Base-by-base conservation (phyloP, 805 yeast species). In the Myxozyma kluyveri region DNA sequence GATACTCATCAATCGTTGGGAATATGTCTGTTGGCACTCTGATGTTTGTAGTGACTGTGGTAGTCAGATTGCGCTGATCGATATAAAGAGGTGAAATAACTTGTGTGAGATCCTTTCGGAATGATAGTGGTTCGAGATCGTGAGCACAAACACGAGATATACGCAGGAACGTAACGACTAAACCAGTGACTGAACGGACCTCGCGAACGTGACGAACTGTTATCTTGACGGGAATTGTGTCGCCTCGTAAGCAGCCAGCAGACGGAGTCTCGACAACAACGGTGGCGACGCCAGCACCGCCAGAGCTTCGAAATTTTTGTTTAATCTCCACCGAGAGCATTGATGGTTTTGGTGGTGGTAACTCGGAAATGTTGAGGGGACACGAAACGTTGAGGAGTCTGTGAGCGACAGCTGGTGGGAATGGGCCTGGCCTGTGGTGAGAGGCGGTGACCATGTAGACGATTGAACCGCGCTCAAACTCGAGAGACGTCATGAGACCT, bases 381-480 rank as follows among this genome's bases (percentile, higher is more conserved):
- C 81, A 83, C 3, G 84, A 70, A 10, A 88, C 73, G 42, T 79
- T 75, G 27, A 88, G 71, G 43, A 74, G 66, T 57, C 77, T 80
- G 58, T 84, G 87, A 49, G 87, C 78, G 2, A 56, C 55, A 3
- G 52, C 31, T 6, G 61, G 59, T 1, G 65, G 45, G 37, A 48
- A 40, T 35, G 61, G 58, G 3, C 60, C 61, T 14, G 67, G 61
- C 2, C 64, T 51, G 29, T 58, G 57, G 33, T 64, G 62, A 21
- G 60, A 44, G 1, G 84, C 83, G 43, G 79, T 76, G 41, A 89
- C 70, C 29, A 70, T 68, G 66, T 89, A 89, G 2, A 77, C 67
- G 14, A 89, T 86, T 18, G 87, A 78, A n/a, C 97, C 96, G 61
- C 82, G 81, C 60, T 90, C 96, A 61, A 89, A 89, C 58, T 82